These are phyloP conservation scores for Leucocoprinus sp. DNA, from an alignment of 768 basidiomycete genomes.

Conservation along the genomic window DNA sequence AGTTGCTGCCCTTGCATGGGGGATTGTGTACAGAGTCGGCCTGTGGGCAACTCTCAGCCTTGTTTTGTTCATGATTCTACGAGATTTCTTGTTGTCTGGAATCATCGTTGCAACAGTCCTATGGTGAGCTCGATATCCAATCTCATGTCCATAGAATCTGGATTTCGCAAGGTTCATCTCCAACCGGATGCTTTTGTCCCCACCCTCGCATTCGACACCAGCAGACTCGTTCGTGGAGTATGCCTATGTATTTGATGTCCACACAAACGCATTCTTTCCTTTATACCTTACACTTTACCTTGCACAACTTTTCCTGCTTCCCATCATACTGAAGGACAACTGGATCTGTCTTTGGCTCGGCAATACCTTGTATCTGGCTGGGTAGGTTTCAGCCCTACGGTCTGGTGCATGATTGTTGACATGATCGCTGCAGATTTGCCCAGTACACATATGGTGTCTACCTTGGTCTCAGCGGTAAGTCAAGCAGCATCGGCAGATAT, in stretches of 20 bases:
- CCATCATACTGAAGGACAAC: constrained; percentile 73
- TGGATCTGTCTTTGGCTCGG: constrained; percentile 95
- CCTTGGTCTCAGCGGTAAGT: constrained; percentile 71
- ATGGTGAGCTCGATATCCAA: constrained; percentile 42
- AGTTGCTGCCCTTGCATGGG: constrained; percentile 86
- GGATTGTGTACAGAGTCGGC: constrained; percentile 67
- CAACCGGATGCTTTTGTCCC: constrained; percentile 62
- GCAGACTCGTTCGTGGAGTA: constrained; percentile 76
- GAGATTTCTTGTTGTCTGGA: constrained; percentile 82
- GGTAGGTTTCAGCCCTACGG: constrained; percentile 36
- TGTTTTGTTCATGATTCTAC: constrained; percentile 74
- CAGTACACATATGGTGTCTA: constrained; percentile 93
- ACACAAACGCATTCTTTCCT: constrained; percentile 96
- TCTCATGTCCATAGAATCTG: constrained; percentile 13
- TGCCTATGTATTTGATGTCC: constrained; percentile 95
- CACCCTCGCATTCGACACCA: constrained; percentile 62
- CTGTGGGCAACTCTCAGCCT: constrained; percentile 49
- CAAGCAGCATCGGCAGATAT: neutral
- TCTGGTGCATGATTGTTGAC: constrained; percentile 5
- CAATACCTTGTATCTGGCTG: constrained; percentile 85
- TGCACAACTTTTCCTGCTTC: constrained; percentile 79
- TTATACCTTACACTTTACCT: constrained; percentile 85
- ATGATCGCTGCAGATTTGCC: constrained; percentile 45
- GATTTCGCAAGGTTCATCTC: constrained; percentile 47
- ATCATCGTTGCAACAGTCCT: constrained; percentile 65